Evolutionary conservation across 371 early-diverging fungal genomes (phyloP), one percentile per base, ranked within the genome.

Genomic region (Rhizomucor miehei): DNA sequence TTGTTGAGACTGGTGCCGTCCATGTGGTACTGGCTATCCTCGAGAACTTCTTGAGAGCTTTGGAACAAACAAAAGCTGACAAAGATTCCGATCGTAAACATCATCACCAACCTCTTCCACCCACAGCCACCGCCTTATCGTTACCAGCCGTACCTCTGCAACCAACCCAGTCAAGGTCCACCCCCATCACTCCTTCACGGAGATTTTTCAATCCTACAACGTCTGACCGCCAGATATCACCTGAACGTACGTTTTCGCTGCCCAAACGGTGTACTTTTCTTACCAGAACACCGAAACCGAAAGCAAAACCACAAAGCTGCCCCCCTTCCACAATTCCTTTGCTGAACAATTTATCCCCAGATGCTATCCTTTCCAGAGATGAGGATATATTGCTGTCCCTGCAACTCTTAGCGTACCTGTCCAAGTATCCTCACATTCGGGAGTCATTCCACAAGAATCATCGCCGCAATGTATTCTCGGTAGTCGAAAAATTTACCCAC

Each of bases 1-100:
- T 93, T 29, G 92, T 91, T n/a, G 86, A 91, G 47, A 88, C 87
- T 23, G 91, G 91, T 2, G 82, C 89, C 44, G 79, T 93, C 21
- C 81, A 82, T 4, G 82, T 92, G 36, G 82, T 92, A 10, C 79
- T 90, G 37, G 83, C 81, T 34, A 80, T 93, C 39, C 82, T 92
- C 49, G 85, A 87, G 53, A 85, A 81, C 52, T 86, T 86, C 59
- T 73, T 85, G 46, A 67, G 63, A 24, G 73, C 80, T 19, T 63
- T 80, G 39, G 79, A 85, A 63, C 70, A 75, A 24, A 81, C 81
- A 57, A 78, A 78, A 51, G 69, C 79, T n/a, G 49, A 24, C 48
- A 77, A 76, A 51, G 77, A 84, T 51, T 72, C 73, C 50, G 69
- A 76, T 46, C 61, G 65, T 62, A 65, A 48, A 19, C 50, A 64